Percentiles rank a stretch among this genome's conserved stretches.
Evolutionary conservation across 495 filamentous ascomycete genomes (phyloP).

Genomic region (Talaromyces ruber): DNA sequence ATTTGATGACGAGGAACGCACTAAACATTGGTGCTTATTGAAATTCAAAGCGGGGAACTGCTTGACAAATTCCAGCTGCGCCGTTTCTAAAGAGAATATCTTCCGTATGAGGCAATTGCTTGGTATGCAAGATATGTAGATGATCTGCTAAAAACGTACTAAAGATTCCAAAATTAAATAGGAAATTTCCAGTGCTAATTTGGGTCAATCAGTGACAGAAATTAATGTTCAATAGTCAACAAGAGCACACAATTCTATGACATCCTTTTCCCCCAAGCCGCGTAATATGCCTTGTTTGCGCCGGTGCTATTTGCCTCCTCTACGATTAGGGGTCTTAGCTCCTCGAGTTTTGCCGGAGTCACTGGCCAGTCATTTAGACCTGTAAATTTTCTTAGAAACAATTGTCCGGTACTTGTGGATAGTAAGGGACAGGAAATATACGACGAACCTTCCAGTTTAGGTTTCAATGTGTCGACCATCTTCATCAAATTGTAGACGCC

Average conservation of each 20-base stretch:
- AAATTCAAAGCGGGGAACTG: too few relatives aligned
- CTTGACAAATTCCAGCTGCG: too few relatives aligned
- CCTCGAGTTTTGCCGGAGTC: neutral
- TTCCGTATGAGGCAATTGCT: too few relatives aligned
- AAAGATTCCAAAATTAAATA: too few relatives aligned
- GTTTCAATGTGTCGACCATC: neutral
- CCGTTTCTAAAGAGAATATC: too few relatives aligned
- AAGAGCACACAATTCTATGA: neutral
- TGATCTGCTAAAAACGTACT: too few relatives aligned
- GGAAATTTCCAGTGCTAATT: too few relatives aligned
- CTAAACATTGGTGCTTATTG: too few relatives aligned
- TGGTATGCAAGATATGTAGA: too few relatives aligned
- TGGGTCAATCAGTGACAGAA: neutral
- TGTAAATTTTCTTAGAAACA: neutral
- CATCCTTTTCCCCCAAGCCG: neutral
- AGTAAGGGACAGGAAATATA: neutral
- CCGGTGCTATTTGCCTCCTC: neutral
- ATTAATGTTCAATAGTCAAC: neutral
- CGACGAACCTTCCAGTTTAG: neutral
- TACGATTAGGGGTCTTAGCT: neutral
- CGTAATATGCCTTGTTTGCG: neutral
- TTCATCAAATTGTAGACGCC: neutral
- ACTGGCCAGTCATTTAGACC: neutral
- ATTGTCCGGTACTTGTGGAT: neutral
- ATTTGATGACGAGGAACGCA: too few relatives aligned